Evolutionary conservation across 345 rosid genomes (phyloP).

Genomic region (Eucalyptus regnans): DNA sequence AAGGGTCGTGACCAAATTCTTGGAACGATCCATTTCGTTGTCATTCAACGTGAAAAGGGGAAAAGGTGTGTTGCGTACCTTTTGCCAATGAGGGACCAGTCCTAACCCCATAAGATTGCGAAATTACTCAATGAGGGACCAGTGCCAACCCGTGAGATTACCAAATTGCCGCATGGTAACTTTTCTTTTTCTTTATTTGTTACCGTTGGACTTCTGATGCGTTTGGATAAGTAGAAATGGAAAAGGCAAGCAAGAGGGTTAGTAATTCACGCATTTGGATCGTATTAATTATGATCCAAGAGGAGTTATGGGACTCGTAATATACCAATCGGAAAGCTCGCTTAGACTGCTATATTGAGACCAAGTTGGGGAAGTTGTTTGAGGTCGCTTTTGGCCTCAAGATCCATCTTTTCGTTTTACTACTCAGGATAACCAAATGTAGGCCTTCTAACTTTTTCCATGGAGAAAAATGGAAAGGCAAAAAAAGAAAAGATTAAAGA

Average conservation of each 20-base stretch:
- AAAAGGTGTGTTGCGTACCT: too few relatives aligned
- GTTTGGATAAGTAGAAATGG: background rate
- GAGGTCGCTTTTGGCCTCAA: background rate
- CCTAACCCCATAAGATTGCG: too few relatives aligned
- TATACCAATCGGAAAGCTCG: background rate
- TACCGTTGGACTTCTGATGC: background rate
- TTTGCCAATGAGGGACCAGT: too few relatives aligned
- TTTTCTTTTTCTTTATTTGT: background rate
- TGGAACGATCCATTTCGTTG: too few relatives aligned
- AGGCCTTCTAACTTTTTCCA: background rate
- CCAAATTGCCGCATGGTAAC: background rate
- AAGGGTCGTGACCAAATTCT: too few relatives aligned
- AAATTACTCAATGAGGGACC: too few relatives aligned
- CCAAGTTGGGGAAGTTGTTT: background rate
- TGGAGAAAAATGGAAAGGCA: background rate
- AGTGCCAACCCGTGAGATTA: too few relatives aligned
- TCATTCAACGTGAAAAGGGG: too few relatives aligned
- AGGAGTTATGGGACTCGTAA: background rate
- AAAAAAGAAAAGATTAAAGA: background rate
- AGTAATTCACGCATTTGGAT: background rate
- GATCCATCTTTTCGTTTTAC: too few relatives aligned
- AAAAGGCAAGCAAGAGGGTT: background rate
- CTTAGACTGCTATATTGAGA: background rate
- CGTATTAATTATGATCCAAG: background rate
- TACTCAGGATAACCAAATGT: background rate